A percentile compares a stretch with the other conserved stretches of the same genome.
These are phyloP conservation scores for Phytopythium aichiense DNA, from an alignment of 352 stramenopile species.

Conservation along the genomic window DNA sequence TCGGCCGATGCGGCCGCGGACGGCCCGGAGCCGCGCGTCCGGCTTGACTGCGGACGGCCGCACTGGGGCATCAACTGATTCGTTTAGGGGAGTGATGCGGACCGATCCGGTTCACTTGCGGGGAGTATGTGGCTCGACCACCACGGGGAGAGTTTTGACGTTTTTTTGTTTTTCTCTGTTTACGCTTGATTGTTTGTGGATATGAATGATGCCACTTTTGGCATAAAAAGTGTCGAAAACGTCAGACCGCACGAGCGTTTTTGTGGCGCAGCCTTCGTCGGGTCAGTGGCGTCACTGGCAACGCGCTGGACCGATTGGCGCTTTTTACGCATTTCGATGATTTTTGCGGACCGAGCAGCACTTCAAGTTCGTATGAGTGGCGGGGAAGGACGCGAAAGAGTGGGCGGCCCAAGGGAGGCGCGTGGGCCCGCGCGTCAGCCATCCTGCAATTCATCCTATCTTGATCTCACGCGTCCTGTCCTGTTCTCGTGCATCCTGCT, in stretches of 20 bases:
- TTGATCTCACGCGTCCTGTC: no score
- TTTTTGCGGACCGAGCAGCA: background rate
- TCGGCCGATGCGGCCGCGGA: background rate
- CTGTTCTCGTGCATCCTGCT: no score
- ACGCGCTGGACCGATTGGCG: constrained; percentile 2
- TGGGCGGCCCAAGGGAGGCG: no score
- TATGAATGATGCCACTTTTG: background rate
- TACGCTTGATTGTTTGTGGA: background rate
- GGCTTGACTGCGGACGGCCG: background rate
- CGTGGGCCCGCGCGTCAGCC: no score
- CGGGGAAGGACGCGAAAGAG: no score
- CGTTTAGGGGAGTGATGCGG: background rate
- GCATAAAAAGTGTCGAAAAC: background rate
- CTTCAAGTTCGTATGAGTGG: no score
- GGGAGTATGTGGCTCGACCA: background rate
- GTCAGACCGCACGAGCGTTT: no score
- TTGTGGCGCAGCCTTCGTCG: background rate
- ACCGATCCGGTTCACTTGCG: background rate
- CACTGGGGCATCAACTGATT: background rate
- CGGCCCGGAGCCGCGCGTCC: background rate
- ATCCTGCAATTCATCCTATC: no score
- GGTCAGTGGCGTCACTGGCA: constrained; percentile 1
- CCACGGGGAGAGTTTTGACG: background rate
- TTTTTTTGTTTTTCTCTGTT: background rate
- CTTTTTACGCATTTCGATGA: background rate